These are phyloP conservation scores for Lactarius psammicola DNA, from an alignment of 768 basidiomycete genomes.

Conservation along the genomic window DNA sequence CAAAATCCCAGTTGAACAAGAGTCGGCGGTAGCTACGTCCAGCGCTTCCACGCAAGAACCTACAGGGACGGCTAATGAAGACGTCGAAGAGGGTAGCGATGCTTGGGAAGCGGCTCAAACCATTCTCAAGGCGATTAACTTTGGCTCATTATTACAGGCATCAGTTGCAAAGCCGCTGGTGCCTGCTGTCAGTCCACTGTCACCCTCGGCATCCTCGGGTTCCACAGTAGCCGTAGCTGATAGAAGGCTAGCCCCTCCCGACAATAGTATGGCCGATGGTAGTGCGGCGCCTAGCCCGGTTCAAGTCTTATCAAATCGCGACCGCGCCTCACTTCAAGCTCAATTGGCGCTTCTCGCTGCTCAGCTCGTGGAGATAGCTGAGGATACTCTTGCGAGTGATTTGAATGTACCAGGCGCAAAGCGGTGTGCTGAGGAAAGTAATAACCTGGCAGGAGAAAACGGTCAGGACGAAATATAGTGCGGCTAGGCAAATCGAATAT, in stretches of 20 bases:
- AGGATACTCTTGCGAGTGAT: constrained; percentile 32
- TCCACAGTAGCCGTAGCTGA: background rate
- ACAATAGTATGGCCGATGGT: constrained; percentile 18
- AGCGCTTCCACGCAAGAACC: background rate
- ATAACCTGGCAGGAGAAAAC: background rate
- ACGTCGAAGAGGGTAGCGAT: constrained; percentile 48
- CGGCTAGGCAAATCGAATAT: background rate
- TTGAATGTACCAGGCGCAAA: constrained; percentile 16
- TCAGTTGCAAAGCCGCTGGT: constrained; percentile 28
- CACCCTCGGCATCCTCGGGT: background rate
- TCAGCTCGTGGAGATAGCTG: constrained; percentile 66
- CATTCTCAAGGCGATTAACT: constrained; percentile 75
- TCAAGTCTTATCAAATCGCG: constrained; percentile 40
- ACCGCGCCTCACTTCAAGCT: constrained; percentile 68
- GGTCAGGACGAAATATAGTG: constrained; percentile 27
- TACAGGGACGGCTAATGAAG: constrained; percentile 31
- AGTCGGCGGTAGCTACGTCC: too few relatives aligned
- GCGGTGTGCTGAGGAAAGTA: constrained; percentile 15
- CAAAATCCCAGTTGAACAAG: background rate
- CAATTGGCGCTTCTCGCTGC: constrained; percentile 71
- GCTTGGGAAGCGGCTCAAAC: constrained; percentile 78
- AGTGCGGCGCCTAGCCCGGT: constrained; percentile 20
- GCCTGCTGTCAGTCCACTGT: constrained; percentile 11
- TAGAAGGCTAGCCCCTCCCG: background rate
- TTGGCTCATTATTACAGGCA: constrained; percentile 52